Conservation (phyloP, 257 asterid genomes). For the Solanum pinnatisectum region DNA sequence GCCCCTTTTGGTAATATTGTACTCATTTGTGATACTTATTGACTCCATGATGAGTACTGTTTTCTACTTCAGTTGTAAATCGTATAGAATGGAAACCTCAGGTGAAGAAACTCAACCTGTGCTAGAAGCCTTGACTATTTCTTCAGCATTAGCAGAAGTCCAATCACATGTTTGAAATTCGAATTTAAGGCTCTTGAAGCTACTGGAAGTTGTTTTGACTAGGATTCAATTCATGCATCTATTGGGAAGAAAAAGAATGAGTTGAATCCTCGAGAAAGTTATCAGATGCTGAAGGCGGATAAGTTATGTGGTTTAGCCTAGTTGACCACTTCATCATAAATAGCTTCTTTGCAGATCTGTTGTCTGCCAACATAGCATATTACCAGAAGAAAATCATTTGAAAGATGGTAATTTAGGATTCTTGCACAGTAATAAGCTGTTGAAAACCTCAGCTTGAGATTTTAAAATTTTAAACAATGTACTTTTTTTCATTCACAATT, state of each 20-base stretch:
- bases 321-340: background rate
- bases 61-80: slow-evolving; percentile 93
- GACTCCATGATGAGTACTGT: slow-evolving; percentile 91
- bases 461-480: background rate
- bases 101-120: slow-evolving; percentile 45
- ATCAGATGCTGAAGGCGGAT: background rate
- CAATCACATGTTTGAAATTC: slow-evolving; percentile 18
- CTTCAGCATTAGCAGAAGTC: slow-evolving; percentile 29
- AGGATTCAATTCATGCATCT: background rate
- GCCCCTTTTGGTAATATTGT: slow-evolving; percentile 83
- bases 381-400: background rate
- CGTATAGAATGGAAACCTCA: slow-evolving; percentile 59
- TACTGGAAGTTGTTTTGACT: background rate
- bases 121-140: slow-evolving; percentile 40
- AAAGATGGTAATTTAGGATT: background rate
- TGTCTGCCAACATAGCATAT: background rate
- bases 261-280: background rate
- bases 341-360: background rate
- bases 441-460: background rate
- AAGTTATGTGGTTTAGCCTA: background rate
- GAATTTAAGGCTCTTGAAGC: slow-evolving; percentile 1
- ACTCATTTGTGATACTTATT: slow-evolving; percentile 68
- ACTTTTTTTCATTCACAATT: background rate
- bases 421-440: background rate
- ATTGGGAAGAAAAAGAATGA: background rate